A percentile compares a stretch with the other conserved stretches of the same genome.
These are phyloP conservation scores for Haematococcus lacustris DNA, from an alignment of 139 green algal genomes.

Conservation along the genomic window DNA sequence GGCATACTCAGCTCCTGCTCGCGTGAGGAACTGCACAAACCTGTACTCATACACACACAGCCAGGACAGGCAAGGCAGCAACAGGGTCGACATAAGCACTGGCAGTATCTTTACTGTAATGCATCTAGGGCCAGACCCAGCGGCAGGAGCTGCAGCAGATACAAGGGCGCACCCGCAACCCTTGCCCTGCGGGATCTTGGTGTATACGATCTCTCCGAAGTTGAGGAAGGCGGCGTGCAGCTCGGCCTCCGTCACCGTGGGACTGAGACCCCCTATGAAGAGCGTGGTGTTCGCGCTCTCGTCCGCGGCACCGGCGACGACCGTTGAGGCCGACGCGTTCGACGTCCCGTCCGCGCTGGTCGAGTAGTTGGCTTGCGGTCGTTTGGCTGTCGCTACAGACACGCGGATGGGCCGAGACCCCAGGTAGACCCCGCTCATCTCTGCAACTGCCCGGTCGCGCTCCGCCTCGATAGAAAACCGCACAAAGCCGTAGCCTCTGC, in stretches of 20 bases:
- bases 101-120: too few relatives aligned
- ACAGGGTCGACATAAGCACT: too few relatives aligned
- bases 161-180: slow-evolving; percentile 94
- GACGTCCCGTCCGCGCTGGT: slow-evolving; percentile 8
- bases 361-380: too few relatives aligned
- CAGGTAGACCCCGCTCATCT: slow-evolving; percentile 82
- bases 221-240: slow-evolving; percentile 63
- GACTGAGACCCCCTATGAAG: slow-evolving; percentile 72
- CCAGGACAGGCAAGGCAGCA: too few relatives aligned
- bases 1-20: too few relatives aligned
- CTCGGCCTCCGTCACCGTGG: slow-evolving; percentile 63
- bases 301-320: too few relatives aligned
- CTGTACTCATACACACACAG: too few relatives aligned
- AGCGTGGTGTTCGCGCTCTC: slow-evolving; percentile 86
- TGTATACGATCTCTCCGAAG: slow-evolving; percentile 87
- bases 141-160: too few relatives aligned
- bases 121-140: too few relatives aligned
- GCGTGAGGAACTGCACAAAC: too few relatives aligned
- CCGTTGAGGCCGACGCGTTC: background rate
- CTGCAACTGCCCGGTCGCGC: slow-evolving; percentile 68
- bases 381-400: slow-evolving; percentile 61
- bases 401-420: slow-evolving; percentile 67
- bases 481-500: slow-evolving; percentile 95
- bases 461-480: slow-evolving; percentile 79
- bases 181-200: slow-evolving; percentile 90